Evolutionary conservation across 345 rosid species (phyloP), one percentile per base, ranked within the genome.

Genomic region (Sisymbrium altissimum): DNA sequence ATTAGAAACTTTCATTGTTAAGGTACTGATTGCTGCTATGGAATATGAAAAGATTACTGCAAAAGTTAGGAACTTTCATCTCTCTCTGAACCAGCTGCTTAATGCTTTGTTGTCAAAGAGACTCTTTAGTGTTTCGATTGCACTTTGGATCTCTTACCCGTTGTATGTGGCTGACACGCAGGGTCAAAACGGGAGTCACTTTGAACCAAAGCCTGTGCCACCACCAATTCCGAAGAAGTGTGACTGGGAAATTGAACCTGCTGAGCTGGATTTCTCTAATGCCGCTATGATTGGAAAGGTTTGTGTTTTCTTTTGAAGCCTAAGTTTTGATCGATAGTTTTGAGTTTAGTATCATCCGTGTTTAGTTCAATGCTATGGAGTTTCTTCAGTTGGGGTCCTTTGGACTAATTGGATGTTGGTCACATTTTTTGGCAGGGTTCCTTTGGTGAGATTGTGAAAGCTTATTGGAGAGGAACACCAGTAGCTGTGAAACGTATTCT

Each of bases 131-230:
- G 35, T 52, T 17, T 36, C 1, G 3, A 1, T 15, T 61, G 1
- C 12, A 45, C 0, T 27, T 65, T 62, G 49, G 29, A 44, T 41
- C 59, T n/a, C 35, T 53, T 43, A 33, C 64, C 33, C 18, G 44
- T 15, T 36, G 23, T 27, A 40, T 23, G 0, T 72, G 43, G 40
- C 81, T 78, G 69, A 49, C 13, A 17, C 9, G 76, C 86, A 95
- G 99, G 99, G 99, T 13, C 99, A 95, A 88, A 92, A 78, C 46
- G 99, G 99, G 70, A 95, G 99, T 79, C 99, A 95, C 71, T 90
- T 92, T 82, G 99, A 95, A 68, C 97, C 96, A 70, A 95, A 86
- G 84, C 92, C 97, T 63, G 97, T 95, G 78, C 85, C 88, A 9
- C 99, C 99, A 14, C 97, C 99, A 35, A 82, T 85, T 66, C 91